phyloP scores from a whole-genome alignment of 169 alveolate species.

The Amoebophrya sp. region DNA sequence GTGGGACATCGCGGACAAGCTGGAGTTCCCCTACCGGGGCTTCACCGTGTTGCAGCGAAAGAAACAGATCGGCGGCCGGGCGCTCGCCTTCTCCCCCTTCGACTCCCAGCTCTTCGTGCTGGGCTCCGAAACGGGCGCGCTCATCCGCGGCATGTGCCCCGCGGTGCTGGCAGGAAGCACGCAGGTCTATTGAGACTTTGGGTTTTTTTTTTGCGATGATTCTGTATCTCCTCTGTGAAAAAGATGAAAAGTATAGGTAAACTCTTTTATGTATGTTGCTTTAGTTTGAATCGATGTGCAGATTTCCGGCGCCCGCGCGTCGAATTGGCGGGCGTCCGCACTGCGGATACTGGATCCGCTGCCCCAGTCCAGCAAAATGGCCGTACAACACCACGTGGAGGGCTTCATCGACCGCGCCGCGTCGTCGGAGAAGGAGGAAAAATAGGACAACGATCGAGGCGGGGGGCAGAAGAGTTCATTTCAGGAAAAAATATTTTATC shows the following conservation, averaged over 20 bases:
- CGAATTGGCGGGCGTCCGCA: neutral
- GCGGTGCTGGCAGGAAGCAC: neutral
- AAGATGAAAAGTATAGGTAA: neutral
- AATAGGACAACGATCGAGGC: too few relatives aligned
- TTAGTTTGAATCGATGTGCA: neutral
- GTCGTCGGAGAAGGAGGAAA: neutral
- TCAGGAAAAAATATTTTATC: too few relatives aligned
- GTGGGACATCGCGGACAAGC: neutral
- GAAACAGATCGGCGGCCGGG: neutral
- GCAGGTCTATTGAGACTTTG: neutral
- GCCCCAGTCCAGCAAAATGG: neutral
- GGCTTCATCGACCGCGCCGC: neutral
- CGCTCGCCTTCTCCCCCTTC: neutral
- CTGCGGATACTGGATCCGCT: neutral
- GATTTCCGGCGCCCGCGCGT: too few relatives aligned
- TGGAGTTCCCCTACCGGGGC: neutral
- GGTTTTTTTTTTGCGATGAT: too few relatives aligned
- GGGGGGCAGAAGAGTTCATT: too few relatives aligned
- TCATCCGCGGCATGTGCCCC: conserved; percentile 1
- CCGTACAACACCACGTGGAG: neutral
- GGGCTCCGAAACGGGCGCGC: neutral
- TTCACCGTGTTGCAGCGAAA: neutral
- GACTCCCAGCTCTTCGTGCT: neutral
- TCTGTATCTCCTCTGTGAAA: neutral
- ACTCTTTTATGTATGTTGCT: neutral